These are phyloP conservation scores for Apiospora phragmitis DNA, from an alignment of 2,329 filamentous ascomycete species.

Conservation along the genomic window DNA sequence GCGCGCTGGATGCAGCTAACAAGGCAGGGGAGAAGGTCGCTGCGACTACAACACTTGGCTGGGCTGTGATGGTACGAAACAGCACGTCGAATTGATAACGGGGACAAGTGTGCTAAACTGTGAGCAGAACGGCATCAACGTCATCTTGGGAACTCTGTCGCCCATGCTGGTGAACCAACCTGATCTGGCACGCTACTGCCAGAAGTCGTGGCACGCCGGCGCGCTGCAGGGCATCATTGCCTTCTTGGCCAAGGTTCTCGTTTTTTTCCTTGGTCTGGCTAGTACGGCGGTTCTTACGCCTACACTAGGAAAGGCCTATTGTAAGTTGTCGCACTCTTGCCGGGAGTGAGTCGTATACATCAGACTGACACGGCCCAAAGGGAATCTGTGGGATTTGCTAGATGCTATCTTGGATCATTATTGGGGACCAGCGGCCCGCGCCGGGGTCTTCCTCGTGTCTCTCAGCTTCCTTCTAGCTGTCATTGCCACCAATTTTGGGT, in stretches of 20 bases:
- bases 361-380: neutral
- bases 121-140: conserved; percentile 33
- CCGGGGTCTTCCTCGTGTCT: conserved; percentile 34
- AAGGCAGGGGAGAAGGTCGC: conserved; percentile 24
- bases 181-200: conserved; percentile 37
- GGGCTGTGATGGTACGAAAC: conserved; percentile 34
- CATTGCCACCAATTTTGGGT: conserved; percentile 43
- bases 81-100: neutral
- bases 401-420: conserved; percentile 38
- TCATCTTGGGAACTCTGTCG: conserved; percentile 37
- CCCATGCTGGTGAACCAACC: conserved; percentile 38
- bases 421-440: conserved; percentile 37
- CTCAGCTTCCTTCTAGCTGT: conserved; percentile 33
- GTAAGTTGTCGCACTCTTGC: conserved; percentile 14
- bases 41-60: conserved; percentile 32
- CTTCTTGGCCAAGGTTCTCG: conserved; percentile 26
- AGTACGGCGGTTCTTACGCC: conserved; percentile 34
- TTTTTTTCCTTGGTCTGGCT: conserved; percentile 31
- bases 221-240: conserved; percentile 31
- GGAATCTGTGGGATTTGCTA: conserved; percentile 30
- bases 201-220: conserved; percentile 30
- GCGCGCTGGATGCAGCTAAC: conserved; percentile 27
- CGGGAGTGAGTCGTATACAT: neutral
- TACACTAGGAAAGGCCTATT: conserved; percentile 37
- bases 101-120: neutral